Evolutionary conservation across 148 eudicot species (phyloP).

Genomic region (Mesembryanthemum crystallinum): DNA sequence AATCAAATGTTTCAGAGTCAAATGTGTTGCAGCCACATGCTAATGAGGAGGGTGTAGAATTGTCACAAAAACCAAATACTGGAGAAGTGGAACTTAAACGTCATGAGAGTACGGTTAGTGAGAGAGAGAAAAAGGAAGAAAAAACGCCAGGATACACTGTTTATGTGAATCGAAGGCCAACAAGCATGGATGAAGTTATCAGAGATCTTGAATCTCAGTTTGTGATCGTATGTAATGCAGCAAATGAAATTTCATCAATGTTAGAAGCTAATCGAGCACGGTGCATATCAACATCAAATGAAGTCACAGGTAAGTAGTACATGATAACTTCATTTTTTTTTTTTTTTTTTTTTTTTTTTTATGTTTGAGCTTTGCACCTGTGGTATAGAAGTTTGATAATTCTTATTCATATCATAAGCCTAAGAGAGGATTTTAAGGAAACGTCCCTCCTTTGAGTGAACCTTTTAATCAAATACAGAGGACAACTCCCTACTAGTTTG

Average conservation of each 20-base stretch:
- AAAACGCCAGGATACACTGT: slow-evolving; percentile 89
- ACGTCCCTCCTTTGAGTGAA: too few species aligned
- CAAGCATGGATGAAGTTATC: slow-evolving; percentile 89
- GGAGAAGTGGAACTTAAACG: slow-evolving; percentile 60
- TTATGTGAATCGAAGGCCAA: slow-evolving; percentile 83
- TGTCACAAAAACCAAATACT: slow-evolving; percentile 46
- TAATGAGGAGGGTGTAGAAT: slow-evolving; percentile 32
- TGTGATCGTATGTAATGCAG: slow-evolving; percentile 56
- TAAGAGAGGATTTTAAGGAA: too few species aligned
- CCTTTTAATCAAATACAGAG: too few species aligned
- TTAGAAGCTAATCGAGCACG: slow-evolving; percentile 76
- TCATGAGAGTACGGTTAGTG: slow-evolving; percentile 52
- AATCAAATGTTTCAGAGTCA: slow-evolving; percentile 33
- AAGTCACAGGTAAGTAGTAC: slow-evolving; percentile 52
- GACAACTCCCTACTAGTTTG: too few species aligned
- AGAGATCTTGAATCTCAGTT: slow-evolving; percentile 91
- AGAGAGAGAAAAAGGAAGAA: slow-evolving; percentile 47
- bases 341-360: slow-evolving; percentile 1
- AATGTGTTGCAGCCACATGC: slow-evolving; percentile 36
- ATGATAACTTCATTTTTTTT: slow-evolving; percentile 7
- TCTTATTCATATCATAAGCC: neutral
- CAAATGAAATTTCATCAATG: slow-evolving; percentile 60
- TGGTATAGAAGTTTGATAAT: neutral
- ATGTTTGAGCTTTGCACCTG: neutral
- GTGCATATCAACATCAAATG: slow-evolving; percentile 56